These are phyloP conservation scores for Pythium insidiosum DNA, from an alignment of 352 stramenopile species.

Conservation along the genomic window DNA sequence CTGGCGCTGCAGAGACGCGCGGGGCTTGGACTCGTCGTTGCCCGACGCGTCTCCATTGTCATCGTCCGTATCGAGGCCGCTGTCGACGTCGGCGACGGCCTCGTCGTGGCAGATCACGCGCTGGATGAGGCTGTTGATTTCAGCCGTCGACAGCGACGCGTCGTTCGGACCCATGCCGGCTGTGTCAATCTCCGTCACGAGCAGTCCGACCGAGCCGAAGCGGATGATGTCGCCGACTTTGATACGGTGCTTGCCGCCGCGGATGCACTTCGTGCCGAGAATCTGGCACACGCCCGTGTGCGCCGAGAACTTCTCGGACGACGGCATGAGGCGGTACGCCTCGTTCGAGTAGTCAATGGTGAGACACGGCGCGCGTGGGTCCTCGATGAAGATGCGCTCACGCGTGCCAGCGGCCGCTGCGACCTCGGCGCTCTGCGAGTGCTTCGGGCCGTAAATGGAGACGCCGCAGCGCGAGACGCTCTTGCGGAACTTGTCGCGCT, in stretches of 20 bases:
- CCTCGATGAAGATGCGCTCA: conserved; percentile 85
- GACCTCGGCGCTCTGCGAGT: conserved; percentile 44
- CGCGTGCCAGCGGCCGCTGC: conserved; percentile 21
- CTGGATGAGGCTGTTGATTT: conserved; percentile 78
- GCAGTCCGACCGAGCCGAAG: conserved; percentile 71
- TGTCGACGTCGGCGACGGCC: conserved; percentile 68
- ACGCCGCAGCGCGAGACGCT: conserved; percentile 79
- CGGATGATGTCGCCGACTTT: conserved; percentile 82
- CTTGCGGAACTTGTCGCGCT: conserved; percentile 86
- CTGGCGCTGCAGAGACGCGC: conserved; percentile 57
- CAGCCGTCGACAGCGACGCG: conserved; percentile 54
- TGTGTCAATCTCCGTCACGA: conserved; percentile 83
- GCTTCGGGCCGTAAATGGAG: conserved; percentile 83
- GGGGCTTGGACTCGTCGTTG: conserved; percentile 79
- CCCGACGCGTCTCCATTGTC: conserved; percentile 74
- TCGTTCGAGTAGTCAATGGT: conserved; percentile 87
- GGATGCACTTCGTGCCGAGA: conserved; percentile 80
- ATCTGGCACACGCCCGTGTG: conserved; percentile 86
- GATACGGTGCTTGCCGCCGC: conserved; percentile 73
- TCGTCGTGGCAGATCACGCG: conserved; percentile 79
- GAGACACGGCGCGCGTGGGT: conserved; percentile 70
- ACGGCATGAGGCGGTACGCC: conserved; percentile 75
- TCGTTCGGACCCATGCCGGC: conserved; percentile 58
- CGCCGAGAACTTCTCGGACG: conserved; percentile 80
- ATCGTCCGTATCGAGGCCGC: conserved; percentile 80